These are phyloP conservation scores for Orobanche coerulescens DNA, from an alignment of 257 asterid species.

Conservation along the genomic window DNA sequence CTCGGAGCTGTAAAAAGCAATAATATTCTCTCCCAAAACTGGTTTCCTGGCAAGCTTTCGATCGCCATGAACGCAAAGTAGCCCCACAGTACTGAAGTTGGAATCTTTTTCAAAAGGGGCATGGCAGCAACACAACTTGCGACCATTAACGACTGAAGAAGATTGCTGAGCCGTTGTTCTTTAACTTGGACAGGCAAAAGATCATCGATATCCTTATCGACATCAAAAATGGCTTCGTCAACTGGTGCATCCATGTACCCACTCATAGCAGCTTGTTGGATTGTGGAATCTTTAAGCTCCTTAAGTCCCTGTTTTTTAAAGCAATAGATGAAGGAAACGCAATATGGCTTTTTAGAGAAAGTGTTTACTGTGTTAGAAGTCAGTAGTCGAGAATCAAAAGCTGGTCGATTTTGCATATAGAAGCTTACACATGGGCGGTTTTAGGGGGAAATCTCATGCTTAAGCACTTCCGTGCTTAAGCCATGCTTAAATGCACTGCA, in stretches of 20 bases:
- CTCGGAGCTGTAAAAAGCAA: conserved; percentile 85
- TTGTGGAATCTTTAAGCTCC: conserved; percentile 78
- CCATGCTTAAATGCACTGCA: no score
- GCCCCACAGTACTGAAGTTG: conserved; percentile 96
- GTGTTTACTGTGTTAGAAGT: no score
- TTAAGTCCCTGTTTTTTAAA: conserved; percentile 57
- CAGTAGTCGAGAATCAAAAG: no score
- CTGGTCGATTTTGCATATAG: no score
- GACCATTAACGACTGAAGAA: conserved; percentile 80
- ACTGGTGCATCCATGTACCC: conserved; percentile 86
- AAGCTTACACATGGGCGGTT: no score
- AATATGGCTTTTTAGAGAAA: no score
- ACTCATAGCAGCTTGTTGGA: conserved; percentile 58
- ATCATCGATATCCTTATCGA: conserved; percentile 84
- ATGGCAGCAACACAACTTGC: conserved; percentile 83
- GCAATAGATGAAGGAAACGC: not conserved
- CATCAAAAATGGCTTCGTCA: conserved; percentile 67
- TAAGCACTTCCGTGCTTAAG: no score
- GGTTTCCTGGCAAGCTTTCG: conserved; percentile 97
- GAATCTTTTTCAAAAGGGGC: conserved; percentile 84
- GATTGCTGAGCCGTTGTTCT: conserved; percentile 92
- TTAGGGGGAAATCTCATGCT: no score
- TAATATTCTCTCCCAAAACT: conserved; percentile 94
- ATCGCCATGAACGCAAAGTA: conserved; percentile 99
- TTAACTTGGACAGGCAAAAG: conserved; percentile 90